phyloP scores from a whole-genome alignment of 805 yeast genomes.

The Barnettozyma sp. region DNA sequence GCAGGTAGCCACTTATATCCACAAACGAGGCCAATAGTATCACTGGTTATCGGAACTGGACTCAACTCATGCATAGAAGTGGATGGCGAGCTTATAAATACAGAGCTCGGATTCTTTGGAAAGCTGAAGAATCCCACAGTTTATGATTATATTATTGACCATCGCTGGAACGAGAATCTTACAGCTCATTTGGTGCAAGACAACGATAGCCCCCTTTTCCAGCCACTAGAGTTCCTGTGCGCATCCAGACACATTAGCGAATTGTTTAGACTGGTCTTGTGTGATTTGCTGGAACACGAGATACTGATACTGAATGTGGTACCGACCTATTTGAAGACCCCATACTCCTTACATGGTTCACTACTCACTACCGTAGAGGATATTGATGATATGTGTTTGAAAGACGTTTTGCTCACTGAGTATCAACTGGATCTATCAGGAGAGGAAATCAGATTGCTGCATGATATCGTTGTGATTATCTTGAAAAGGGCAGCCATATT shows the following conservation, averaged over 20 bases:
- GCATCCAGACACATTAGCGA: slow-evolving; percentile 54
- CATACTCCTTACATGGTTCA: slow-evolving; percentile 13
- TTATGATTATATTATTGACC: slow-evolving; percentile 35
- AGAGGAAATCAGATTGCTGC: slow-evolving; percentile 24
- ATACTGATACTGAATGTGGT: slow-evolving; percentile 1
- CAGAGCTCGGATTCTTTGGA: slow-evolving; percentile 55
- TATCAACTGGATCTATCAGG: not conserved
- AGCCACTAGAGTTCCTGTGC: slow-evolving; percentile 50
- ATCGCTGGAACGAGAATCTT: slow-evolving; percentile 19
- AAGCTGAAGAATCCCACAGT: slow-evolving; percentile 30
- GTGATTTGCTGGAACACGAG: slow-evolving; percentile 22
- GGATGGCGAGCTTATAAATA: slow-evolving; percentile 32
- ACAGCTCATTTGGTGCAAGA: slow-evolving; percentile 5
- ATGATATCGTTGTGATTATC: slow-evolving; percentile 31
- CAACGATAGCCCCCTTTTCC: slow-evolving; percentile 32
- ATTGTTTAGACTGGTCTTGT: slow-evolving; percentile 37
- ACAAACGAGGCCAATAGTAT: slow-evolving; percentile 33
- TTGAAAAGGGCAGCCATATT: slow-evolving; percentile 31
- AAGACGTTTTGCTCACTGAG: not conserved
- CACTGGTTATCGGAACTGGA: slow-evolving; percentile 67
- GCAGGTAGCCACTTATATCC: slow-evolving; percentile 38
- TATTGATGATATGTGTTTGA: not conserved
- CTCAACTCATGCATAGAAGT: slow-evolving; percentile 43
- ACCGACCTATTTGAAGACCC: not conserved
- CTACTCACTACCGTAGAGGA: slow-evolving; percentile 8